Evolutionary conservation across 2,329 filamentous ascomycete genomes (phyloP), one percentile per base, ranked within the genome.

Genomic region (Exserohilum rostratum): DNA sequence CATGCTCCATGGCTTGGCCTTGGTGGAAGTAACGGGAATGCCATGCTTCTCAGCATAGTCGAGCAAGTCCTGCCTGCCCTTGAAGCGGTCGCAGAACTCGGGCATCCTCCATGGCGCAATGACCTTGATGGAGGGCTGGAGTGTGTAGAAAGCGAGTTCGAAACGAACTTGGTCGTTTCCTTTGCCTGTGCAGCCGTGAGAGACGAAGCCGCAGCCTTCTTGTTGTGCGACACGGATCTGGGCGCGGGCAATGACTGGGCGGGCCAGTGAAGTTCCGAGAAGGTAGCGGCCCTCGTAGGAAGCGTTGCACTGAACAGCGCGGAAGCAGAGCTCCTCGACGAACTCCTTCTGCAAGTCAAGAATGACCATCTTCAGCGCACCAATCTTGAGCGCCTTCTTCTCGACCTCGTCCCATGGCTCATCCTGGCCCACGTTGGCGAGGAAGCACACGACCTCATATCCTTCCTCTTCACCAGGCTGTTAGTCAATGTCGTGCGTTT

Each of bases 281-380:
- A 74, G 68, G 60, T 74, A 75, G 42, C 70, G 69, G 70, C 87
- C 87, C 80, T 91, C 77, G 71, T 80, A 79, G 47, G 75, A 72
- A 60, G 82, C 82, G 66, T 84, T 85, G 78, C 86, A 90, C 77
- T 91, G 88, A 60, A 95, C 85, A 58, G 90, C 90, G 47, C 85
- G 87, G 84, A 88, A 93, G 81, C 88, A 89, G 39, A 95, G 82
- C 79, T 93, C 85, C 66, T 92, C 88, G 64, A 95, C 85, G 69
- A 95, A 93, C 77, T 91, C 88, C 65, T 82, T 82, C 68, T 86
- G 85, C 50, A 93, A 82, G 74, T 95, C 85, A 60, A 80, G 77
- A 54, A 84, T 79, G 71, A 82, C 76, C 75, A 87, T 84, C 78
- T 85, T 84, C 77, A 84, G 79, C 18, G 88, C 88, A 68, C 88